Percentiles rank a stretch among this genome's conserved stretches.
Evolutionary conservation across 192 early-diverging fungal species (phyloP).

Genomic region (Globomyces pollinis-pini): DNA sequence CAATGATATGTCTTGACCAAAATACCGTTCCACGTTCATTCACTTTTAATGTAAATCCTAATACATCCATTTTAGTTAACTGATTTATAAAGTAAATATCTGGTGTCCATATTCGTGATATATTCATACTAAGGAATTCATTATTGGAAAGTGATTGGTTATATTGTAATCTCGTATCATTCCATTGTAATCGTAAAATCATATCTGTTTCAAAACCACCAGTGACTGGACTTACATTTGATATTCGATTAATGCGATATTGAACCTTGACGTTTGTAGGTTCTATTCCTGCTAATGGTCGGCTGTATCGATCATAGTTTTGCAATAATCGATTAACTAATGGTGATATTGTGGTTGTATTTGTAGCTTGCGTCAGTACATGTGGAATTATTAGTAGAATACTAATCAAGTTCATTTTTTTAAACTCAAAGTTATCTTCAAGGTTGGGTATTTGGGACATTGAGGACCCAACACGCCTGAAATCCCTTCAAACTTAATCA

Average conservation of each 20-base stretch:
- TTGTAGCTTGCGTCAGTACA: too few relatives aligned
- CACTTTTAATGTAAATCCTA: slow-evolving; percentile 13
- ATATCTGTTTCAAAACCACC: slow-evolving; percentile 13
- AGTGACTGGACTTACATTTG: slow-evolving; percentile 9
- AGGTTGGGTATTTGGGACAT: too few relatives aligned
- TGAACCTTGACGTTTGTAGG: slow-evolving; percentile 5
- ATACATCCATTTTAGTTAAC: not conserved
- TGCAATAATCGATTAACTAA: too few relatives aligned
- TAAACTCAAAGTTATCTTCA: too few relatives aligned
- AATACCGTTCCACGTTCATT: slow-evolving; percentile 7
- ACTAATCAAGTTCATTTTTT: too few relatives aligned
- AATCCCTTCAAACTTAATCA: too few relatives aligned
- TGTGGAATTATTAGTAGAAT: too few relatives aligned
- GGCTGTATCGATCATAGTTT: not conserved
- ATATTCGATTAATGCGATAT: slow-evolving; percentile 13
- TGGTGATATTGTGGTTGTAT: too few relatives aligned
- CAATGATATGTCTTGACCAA: slow-evolving; percentile 16
- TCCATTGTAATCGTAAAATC: slow-evolving; percentile 14
- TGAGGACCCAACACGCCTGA: too few relatives aligned
- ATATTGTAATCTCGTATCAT: slow-evolving; percentile 11
- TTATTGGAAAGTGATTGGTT: slow-evolving; percentile 1
- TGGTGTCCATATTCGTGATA: slow-evolving; percentile 10
- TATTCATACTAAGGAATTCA: slow-evolving; percentile 10
- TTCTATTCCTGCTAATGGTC: not conserved
- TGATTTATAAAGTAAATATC: slow-evolving; percentile 23